These are phyloP conservation scores for Melampsora larici-populina DNA, from an alignment of 1,284 basidiomycete species.

Conservation along the genomic window DNA sequence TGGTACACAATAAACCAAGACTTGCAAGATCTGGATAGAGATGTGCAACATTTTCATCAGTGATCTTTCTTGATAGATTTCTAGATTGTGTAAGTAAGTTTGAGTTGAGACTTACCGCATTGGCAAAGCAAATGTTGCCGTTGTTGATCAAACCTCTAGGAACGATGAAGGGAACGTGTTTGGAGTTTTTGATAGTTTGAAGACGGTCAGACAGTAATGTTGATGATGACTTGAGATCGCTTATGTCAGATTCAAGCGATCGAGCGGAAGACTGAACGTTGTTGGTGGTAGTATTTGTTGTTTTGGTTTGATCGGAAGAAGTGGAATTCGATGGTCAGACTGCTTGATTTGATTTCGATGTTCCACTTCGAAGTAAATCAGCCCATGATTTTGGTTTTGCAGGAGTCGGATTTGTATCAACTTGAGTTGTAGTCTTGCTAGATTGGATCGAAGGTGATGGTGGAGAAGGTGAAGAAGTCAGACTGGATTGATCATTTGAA, in stretches of 20 bases:
- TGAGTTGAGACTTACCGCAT: slow-evolving; percentile 61
- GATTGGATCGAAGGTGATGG: slow-evolving; percentile 54
- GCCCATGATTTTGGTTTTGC: slow-evolving; percentile 31
- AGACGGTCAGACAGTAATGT: slow-evolving; percentile 47
- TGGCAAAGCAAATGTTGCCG: slow-evolving; percentile 97
- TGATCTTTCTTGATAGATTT: not conserved
- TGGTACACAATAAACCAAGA: slow-evolving; percentile 80
- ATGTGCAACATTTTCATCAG: not conserved
- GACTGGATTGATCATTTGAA: not conserved
- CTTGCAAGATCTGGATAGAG: slow-evolving; percentile 67
- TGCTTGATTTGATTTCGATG: slow-evolving; percentile 63
- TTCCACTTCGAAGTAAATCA: slow-evolving; percentile 60
- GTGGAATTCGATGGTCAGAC: slow-evolving; percentile 47
- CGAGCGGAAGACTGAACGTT: slow-evolving; percentile 62
- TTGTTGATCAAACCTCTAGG: slow-evolving; percentile 87
- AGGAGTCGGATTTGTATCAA: slow-evolving; percentile 62
- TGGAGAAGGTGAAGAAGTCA: slow-evolving; percentile 51
- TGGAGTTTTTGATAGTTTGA: slow-evolving; percentile 45
- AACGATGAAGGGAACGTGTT: slow-evolving; percentile 57
- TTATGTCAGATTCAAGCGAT: slow-evolving; percentile 61
- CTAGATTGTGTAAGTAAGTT: not conserved
- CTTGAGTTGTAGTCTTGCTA: slow-evolving; percentile 48
- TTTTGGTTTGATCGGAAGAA: slow-evolving; percentile 44
- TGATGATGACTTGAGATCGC: slow-evolving; percentile 50
- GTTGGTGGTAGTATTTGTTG: slow-evolving; percentile 55